Base-by-base conservation (phyloP, 805 yeast species). In the Metschnikowia henanensis region DNA sequence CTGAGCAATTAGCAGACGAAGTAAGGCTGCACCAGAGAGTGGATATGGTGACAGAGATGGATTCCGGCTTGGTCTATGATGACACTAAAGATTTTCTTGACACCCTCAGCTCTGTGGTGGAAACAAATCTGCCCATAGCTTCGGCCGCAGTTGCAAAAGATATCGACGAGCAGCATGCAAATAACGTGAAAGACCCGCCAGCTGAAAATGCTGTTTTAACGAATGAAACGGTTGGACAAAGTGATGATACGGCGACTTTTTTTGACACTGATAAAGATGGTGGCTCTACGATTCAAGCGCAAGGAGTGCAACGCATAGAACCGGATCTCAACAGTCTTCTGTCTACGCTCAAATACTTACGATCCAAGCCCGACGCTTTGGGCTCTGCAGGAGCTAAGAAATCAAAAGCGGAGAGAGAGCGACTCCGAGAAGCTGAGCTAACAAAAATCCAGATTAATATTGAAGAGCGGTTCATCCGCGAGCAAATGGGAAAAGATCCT, bases 51-150 rank as follows among this genome's bases (percentile, higher is more conserved):
- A 46, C 52, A 6, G 57, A 56, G 34, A 23, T 51, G 15, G 47
- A 39, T 5, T 39, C 41, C 7, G 56, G 53, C 2, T 30, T 53
- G 22, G 53, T 58, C 3, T 58, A 50, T 20, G 55, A 76, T 51
- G 76, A 68, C 19, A 76, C 76, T 1, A 59, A 60, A 22, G 77
- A 72, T 25, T 72, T 74, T 46, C 53, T 72, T 35, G 60, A 53
- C 19, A 51, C 56, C 4, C 49, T 66, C 10, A 38, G 35, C 3
- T 28, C 20, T 12, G 17, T 34, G 2, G 15, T 18, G 23, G 38
- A 26, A n/a, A n/a, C n/a, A n/a, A n/a, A n/a, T n/a, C n/a, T n/a
- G n/a, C n/a, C n/a, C n/a, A n/a, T n/a, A n/a, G n/a, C n/a, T n/a
- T n/a, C n/a, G n/a, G n/a, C n/a, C n/a, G n/a, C n/a, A n/a, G n/a